Evolutionary conservation across 495 filamentous ascomycete species (phyloP).

Genomic region (Pyronema omphalodes): DNA sequence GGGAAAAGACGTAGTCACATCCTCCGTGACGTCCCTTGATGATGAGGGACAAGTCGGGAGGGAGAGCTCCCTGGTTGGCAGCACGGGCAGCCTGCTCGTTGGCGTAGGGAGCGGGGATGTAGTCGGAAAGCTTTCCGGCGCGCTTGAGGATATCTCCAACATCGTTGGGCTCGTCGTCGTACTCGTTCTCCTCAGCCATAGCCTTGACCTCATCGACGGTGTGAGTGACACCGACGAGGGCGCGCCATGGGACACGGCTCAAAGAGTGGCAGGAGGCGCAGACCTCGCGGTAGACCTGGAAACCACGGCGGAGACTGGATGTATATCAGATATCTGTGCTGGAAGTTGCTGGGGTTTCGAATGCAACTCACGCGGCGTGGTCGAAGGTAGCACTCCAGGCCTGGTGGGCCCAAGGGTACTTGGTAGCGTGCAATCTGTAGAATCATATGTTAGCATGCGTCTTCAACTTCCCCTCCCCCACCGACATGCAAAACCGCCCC

Average conservation of each 20-base stretch:
- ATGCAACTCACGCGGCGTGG: constrained; percentile 63
- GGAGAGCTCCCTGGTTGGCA: constrained; percentile 93
- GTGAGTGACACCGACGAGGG: constrained; percentile 75
- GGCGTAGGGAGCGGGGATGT: constrained; percentile 84
- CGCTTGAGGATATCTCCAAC: constrained; percentile 96
- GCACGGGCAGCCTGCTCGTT: constrained; percentile 98
- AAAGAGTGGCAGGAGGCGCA: constrained; percentile 97
- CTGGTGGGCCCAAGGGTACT: constrained; percentile 90
- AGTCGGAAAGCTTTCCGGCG: constrained; percentile 93
- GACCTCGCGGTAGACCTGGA: constrained; percentile 99
- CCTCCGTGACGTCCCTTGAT: constrained; percentile 95
- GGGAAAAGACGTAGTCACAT: constrained; percentile 92
- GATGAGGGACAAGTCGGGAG: constrained; percentile 94
- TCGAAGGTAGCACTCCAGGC: constrained; percentile 90
- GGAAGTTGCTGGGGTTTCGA: not conserved
- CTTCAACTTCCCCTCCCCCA: constrained; percentile 4
- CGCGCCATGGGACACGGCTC: constrained; percentile 77
- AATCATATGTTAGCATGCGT: constrained; percentile 1
- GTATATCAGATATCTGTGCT: constrained; percentile 10
- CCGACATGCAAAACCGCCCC: constrained; percentile 3
- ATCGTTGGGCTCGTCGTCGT: constrained; percentile 95
- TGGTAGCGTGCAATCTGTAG: constrained; percentile 65
- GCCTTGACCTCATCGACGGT: constrained; percentile 96
- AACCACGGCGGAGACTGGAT: constrained; percentile 82
- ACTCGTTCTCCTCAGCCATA: constrained; percentile 94